These are phyloP conservation scores for Lolium perenne DNA, from an alignment of 176 grass and related monocot genomes.

Conservation along the genomic window DNA sequence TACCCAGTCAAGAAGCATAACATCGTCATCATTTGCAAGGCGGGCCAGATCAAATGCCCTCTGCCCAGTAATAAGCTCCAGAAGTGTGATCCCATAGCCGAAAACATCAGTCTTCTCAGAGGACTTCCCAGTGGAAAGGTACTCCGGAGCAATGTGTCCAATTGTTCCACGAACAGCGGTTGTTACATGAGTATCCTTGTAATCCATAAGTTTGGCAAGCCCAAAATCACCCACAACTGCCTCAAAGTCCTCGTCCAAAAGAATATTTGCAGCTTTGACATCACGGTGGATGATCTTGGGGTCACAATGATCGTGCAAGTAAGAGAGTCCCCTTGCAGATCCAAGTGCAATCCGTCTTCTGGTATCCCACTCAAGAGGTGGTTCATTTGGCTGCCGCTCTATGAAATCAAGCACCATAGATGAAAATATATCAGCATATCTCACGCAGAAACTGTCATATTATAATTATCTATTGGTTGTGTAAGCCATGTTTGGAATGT, in stretches of 20 bases:
- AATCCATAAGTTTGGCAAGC: conserved; percentile 70
- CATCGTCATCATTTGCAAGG: conserved; percentile 68
- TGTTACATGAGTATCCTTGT: conserved; percentile 65
- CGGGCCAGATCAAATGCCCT: conserved; percentile 71
- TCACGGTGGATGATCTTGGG: conserved; percentile 72
- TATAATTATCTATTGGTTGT: conserved; percentile 12
- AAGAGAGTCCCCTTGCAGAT: conserved; percentile 70
- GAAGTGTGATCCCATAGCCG: conserved; percentile 68
- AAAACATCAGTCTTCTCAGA: conserved; percentile 78
- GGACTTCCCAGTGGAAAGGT: conserved; percentile 62
- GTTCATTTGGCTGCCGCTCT: conserved; percentile 58
- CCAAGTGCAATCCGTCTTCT: conserved; percentile 60
- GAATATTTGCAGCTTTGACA: conserved; percentile 71
- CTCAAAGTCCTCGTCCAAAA: conserved; percentile 67
- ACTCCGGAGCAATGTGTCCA: conserved; percentile 64
- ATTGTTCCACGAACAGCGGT: conserved; percentile 66
- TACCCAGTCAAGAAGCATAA: conserved; percentile 81
- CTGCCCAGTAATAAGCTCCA: conserved; percentile 71
- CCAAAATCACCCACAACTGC: conserved; percentile 72
- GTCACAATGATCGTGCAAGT: conserved; percentile 70
- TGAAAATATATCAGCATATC: conserved; percentile 36
- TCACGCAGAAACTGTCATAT: conserved; percentile 26
- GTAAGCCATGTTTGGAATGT: conserved; percentile 17
- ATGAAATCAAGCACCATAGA: conserved; percentile 38
- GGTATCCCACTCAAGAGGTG: conserved; percentile 56